Percentiles rank a stretch among this genome's conserved stretches.
Conservation (phyloP, 2,329 filamentous ascomycete genomes). For the Colletotrichum filicis region DNA sequence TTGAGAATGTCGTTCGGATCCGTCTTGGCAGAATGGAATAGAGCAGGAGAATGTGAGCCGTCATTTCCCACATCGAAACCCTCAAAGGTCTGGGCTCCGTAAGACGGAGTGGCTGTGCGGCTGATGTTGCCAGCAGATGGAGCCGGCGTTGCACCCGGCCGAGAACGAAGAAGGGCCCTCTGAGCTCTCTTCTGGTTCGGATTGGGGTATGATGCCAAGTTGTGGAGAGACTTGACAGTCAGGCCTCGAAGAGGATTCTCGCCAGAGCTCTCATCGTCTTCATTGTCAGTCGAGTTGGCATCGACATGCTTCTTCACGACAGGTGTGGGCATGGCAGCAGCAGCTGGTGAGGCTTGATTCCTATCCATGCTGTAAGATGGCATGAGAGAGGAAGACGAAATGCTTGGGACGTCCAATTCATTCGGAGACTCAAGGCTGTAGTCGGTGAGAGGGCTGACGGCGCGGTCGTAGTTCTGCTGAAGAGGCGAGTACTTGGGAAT, state of each 20-base stretch:
- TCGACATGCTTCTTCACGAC: constrained; percentile 38
- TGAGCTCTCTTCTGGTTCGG: constrained; percentile 64
- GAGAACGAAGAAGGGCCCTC: constrained; percentile 52
- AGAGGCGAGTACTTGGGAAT: constrained; percentile 59
- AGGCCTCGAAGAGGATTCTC: constrained; percentile 49
- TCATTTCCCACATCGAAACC: background rate
- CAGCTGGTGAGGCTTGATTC: constrained; percentile 36
- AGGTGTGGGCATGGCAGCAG: constrained; percentile 40
- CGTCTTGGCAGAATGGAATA: constrained; percentile 9
- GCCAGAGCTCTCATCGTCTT: constrained; percentile 41
- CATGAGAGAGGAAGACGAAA: constrained; percentile 39
- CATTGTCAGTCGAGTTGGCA: constrained; percentile 37
- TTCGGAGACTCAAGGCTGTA: constrained; percentile 5
- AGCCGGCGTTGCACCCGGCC: constrained; percentile 31
- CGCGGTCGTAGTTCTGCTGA: constrained; percentile 65
- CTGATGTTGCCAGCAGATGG: constrained; percentile 35
- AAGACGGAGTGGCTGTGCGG: constrained; percentile 28
- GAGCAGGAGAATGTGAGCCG: constrained; percentile 16
- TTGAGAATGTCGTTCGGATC: constrained; percentile 3
- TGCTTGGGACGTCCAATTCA: constrained; percentile 20
- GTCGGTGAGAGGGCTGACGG: constrained; percentile 51
- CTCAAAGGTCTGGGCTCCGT: background rate
- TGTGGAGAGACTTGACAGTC: constrained; percentile 61
- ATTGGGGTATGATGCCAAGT: constrained; percentile 66
- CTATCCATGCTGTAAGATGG: constrained; percentile 42